Conservation (phyloP, 768 basidiomycete species). For the Asterophora lycoperdoides region DNA sequence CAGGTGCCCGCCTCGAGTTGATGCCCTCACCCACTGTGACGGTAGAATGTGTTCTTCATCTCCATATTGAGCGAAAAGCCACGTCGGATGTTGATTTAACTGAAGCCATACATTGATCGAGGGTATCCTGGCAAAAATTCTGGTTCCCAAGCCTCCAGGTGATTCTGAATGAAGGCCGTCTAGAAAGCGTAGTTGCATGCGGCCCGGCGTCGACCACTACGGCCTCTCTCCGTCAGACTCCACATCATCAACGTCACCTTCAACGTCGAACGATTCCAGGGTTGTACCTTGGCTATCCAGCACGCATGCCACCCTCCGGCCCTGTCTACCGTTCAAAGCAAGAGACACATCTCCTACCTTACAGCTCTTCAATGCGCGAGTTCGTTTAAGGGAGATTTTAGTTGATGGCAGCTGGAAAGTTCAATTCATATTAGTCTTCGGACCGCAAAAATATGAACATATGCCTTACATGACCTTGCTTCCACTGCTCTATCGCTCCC, state of each 20-base stretch:
- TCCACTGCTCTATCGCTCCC: slow-evolving; percentile 51
- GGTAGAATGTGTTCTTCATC: slow-evolving; percentile 29
- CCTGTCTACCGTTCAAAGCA: slow-evolving; percentile 70
- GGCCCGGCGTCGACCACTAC: slow-evolving; percentile 8
- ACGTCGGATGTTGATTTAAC: slow-evolving; percentile 29
- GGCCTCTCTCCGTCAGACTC: slow-evolving; percentile 24
- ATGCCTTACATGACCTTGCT: slow-evolving; percentile 58
- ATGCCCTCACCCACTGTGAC: slow-evolving; percentile 42
- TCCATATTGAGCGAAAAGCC: slow-evolving; percentile 33
- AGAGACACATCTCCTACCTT: slow-evolving; percentile 50
- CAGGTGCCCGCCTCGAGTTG: slow-evolving; percentile 28
- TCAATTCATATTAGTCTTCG: slow-evolving; percentile 29
- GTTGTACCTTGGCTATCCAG: slow-evolving; percentile 57
- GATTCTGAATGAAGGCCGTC: slow-evolving; percentile 29
- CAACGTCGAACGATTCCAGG: slow-evolving; percentile 76
- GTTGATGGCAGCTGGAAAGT: slow-evolving; percentile 44
- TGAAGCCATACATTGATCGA: slow-evolving; percentile 22
- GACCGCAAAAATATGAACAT: slow-evolving; percentile 19
- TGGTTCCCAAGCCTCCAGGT: slow-evolving; percentile 21
- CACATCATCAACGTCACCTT: slow-evolving; percentile 57
- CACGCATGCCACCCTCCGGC: slow-evolving; percentile 73
- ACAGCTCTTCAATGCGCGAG: slow-evolving; percentile 52
- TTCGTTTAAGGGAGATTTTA: slow-evolving; percentile 51
- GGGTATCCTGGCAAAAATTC: slow-evolving; percentile 7
- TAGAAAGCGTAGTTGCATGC: slow-evolving; percentile 18